Evolutionary conservation across 192 early-diverging fungal species (phyloP), one percentile per base, ranked within the genome.

Genomic region (Phycomyces blakesleeanus): DNA sequence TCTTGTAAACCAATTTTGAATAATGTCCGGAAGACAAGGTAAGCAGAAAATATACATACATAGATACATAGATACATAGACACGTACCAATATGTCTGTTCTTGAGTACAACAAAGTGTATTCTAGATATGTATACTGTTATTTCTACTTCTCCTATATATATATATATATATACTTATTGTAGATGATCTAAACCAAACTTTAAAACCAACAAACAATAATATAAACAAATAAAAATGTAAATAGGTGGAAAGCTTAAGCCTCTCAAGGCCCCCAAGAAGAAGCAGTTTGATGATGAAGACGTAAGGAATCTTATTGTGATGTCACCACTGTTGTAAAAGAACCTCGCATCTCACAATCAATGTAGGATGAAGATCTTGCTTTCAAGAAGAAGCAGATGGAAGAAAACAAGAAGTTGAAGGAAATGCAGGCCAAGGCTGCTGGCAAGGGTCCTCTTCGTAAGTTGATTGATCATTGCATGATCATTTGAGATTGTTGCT

Each of bases 231-330:
- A 41, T 41, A 41, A 41, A 14, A 41, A 41, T 10, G 14, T 41
- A 47, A 58, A 42, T 25, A 78, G 91, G 91, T 76, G 91, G 91
- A 78, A 93, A 93, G 78, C 79, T 86, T 41, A 93, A 93, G 88
- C 93, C 93, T 57, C 80, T 95, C 53, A 95, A 93, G 91, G 79
- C 78, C 24, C 74, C 89, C 70, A 93, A 93, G 87, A 88, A 89
- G 81, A 76, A 66, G 50, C 37, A 40, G 5, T 59, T 61, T 51
- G 91, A 89, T 0, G 25, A 78, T 20, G 89, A 92, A 71, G 89
- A 92, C 26, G 81, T 79, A 66, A 29, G 44, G 47, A 39, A 20
- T n/a, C 25, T 22, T 11, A 49, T 55, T 24, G 34, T 18, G 34
- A 22, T 9, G 5, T 27, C 5, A 27, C n/a, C 21, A n/a, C 15